These are phyloP conservation scores for Globisporangium megalacanthum DNA, from an alignment of 352 stramenopile genomes.

Conservation along the genomic window DNA sequence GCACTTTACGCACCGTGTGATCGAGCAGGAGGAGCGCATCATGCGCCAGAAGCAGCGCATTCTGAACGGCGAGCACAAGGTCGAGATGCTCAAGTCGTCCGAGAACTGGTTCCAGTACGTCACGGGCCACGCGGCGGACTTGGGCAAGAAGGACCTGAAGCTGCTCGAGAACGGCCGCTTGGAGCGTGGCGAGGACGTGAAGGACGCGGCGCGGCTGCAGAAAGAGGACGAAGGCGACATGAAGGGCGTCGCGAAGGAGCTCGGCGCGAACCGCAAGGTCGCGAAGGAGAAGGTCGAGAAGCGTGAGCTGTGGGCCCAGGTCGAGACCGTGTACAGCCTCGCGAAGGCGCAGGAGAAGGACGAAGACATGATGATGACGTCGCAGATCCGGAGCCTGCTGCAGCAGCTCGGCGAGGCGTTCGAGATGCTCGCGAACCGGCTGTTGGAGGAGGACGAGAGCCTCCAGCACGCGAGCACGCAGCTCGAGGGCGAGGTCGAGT, in stretches of 20 bases:
- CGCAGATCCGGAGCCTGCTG: conserved; percentile 80
- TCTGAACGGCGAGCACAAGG: conserved; percentile 86
- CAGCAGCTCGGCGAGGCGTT: conserved; percentile 84
- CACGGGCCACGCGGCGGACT: conserved; percentile 61
- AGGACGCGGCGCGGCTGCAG: conserved; percentile 74
- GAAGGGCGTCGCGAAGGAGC: conserved; percentile 62
- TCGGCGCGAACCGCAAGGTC: conserved; percentile 49
- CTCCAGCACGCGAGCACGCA: conserved; percentile 78
- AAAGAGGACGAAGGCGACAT: conserved; percentile 82
- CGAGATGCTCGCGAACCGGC: conserved; percentile 84
- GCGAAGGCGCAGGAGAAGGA: conserved; percentile 85
- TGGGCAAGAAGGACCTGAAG: conserved; percentile 84
- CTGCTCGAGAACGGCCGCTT: conserved; percentile 59
- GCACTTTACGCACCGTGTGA: conserved; percentile 87
- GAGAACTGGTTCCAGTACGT: conserved; percentile 90
- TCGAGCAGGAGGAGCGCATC: conserved; percentile 86
- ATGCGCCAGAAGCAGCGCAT: conserved; percentile 90
- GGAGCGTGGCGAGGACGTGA: conserved; percentile 68
- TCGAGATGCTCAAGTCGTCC: conserved; percentile 87
- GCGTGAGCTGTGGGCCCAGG: conserved; percentile 77
- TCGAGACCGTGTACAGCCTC: conserved; percentile 82
- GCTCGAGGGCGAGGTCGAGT: conserved; percentile 81
- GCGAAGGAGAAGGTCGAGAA: conserved; percentile 80
- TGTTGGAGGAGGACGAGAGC: conserved; percentile 81
- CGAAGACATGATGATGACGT: conserved; percentile 91